A percentile compares a stretch with the other conserved stretches of the same genome.
Conservation (phyloP, 495 filamentous ascomycete genomes). For the Neurospora tetrasperma region DNA sequence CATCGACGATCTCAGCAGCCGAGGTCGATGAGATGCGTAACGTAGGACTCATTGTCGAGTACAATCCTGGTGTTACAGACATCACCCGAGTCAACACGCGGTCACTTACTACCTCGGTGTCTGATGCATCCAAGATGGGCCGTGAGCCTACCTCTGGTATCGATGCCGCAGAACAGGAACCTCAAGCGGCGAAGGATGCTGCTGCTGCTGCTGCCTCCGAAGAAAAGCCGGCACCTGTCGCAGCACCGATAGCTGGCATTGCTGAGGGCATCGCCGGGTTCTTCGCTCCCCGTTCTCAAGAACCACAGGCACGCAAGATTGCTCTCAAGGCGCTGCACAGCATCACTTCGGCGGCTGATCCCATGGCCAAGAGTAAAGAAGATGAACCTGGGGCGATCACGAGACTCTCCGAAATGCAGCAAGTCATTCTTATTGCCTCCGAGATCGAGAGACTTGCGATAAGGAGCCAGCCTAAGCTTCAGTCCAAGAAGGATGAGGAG, state of each 20-base stretch:
- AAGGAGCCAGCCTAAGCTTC: constrained; percentile 22
- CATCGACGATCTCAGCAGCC: constrained; percentile 62
- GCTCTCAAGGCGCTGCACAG: constrained; percentile 54
- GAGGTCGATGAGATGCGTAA: constrained; percentile 70
- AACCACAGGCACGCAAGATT: constrained; percentile 25
- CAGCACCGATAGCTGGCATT: background rate
- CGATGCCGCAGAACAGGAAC: constrained; percentile 4
- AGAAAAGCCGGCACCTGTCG: constrained; percentile 2
- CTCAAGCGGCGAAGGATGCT: background rate
- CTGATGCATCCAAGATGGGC: constrained; percentile 16
- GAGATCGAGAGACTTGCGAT: constrained; percentile 42
- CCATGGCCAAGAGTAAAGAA: constrained; percentile 24
- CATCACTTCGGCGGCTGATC: constrained; percentile 36
- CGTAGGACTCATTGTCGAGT: constrained; percentile 71
- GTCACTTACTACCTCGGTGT: constrained; percentile 52
- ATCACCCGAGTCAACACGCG: constrained; percentile 74
- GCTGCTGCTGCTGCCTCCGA: background rate
- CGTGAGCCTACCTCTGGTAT: background rate
- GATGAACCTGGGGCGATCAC: constrained; percentile 20
- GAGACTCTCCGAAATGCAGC: constrained; percentile 54
- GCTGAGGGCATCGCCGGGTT: constrained; percentile 19
- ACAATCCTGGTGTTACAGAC: constrained; percentile 54
- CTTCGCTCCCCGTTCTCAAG: constrained; percentile 17
- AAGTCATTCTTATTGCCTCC: constrained; percentile 59
- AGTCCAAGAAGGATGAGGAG: constrained; percentile 12